Conservation (phyloP, 108 stramenopile species). For the Conticribra guillardii region DNA sequence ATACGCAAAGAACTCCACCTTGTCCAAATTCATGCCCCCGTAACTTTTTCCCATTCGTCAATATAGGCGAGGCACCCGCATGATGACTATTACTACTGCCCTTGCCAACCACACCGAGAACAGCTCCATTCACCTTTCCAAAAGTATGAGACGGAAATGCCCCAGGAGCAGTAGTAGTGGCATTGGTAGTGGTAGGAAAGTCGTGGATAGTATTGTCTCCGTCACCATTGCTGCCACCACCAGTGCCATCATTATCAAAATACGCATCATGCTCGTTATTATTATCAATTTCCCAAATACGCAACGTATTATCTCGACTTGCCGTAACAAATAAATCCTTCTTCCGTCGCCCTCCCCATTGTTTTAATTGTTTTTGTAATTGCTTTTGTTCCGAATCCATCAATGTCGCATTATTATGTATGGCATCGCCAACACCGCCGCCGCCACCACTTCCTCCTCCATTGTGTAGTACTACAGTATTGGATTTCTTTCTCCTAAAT, state of each 20-base stretch:
- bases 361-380: not conserved
- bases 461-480: no score
- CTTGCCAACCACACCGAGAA: no score
- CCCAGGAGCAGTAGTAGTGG: not conserved
- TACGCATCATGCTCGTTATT: not conserved
- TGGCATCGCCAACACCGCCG: no score
- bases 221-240: not conserved
- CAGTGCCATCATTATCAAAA: conserved; percentile 4
- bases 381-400: not conserved
- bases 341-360: not conserved
- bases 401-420: no score
- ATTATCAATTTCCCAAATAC: conserved; percentile 31
- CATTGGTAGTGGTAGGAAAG: not conserved
- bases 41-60: conserved; percentile 22
- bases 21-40: conserved; percentile 31
- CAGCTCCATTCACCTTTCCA: no score
- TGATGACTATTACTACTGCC: not conserved
- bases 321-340: conserved; percentile 38
- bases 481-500: no score
- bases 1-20: conserved; percentile 38
- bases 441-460: no score
- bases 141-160: not conserved
- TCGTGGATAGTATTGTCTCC: not conserved
- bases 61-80: not conserved
- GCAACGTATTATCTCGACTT: conserved; percentile 32